Percentiles rank a stretch among this genome's conserved stretches.
These are phyloP conservation scores for Botrytis byssoidea DNA, from an alignment of 2,329 filamentous ascomycete genomes.

Conservation along the genomic window DNA sequence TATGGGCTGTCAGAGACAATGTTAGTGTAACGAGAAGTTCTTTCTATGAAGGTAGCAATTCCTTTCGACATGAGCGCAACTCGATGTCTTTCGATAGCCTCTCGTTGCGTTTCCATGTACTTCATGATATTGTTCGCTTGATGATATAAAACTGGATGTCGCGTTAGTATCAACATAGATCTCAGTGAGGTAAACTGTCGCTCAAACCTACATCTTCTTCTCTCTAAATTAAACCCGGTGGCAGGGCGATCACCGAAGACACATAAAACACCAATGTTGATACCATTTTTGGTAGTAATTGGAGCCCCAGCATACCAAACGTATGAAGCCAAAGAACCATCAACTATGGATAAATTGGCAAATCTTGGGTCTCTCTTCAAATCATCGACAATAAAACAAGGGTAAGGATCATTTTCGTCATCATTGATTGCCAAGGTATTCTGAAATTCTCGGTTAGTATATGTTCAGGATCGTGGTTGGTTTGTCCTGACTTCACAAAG, in stretches of 20 bases:
- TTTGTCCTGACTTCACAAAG: conserved; percentile 33
- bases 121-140: conserved; percentile 49
- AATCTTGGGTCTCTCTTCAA: conserved; percentile 22
- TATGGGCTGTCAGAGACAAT: not conserved
- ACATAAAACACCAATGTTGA: conserved; percentile 54
- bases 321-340: conserved; percentile 18
- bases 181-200: conserved; percentile 47
- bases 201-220: conserved; percentile 17
- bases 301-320: conserved; percentile 26
- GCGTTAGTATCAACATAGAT: not conserved
- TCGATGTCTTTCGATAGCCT: conserved; percentile 49
- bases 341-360: conserved; percentile 22
- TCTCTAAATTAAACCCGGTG: conserved; percentile 8
- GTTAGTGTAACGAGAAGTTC: conserved; percentile 27
- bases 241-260: conserved; percentile 49
- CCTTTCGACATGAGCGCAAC: conserved; percentile 52
- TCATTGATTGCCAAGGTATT: conserved; percentile 12
- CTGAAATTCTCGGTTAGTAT: not conserved
- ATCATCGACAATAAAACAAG: conserved; percentile 23
- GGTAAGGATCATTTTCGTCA: conserved; percentile 5
- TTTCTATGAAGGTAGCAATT: conserved; percentile 52
- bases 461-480: not conserved
- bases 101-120: conserved; percentile 56
- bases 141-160: conserved; percentile 51
- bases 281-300: conserved; percentile 15